A percentile compares a stretch with the other conserved stretches of the same genome.
Evolutionary conservation across 805 yeast genomes (phyloP).

Genomic region (Kazachstania viticola): DNA sequence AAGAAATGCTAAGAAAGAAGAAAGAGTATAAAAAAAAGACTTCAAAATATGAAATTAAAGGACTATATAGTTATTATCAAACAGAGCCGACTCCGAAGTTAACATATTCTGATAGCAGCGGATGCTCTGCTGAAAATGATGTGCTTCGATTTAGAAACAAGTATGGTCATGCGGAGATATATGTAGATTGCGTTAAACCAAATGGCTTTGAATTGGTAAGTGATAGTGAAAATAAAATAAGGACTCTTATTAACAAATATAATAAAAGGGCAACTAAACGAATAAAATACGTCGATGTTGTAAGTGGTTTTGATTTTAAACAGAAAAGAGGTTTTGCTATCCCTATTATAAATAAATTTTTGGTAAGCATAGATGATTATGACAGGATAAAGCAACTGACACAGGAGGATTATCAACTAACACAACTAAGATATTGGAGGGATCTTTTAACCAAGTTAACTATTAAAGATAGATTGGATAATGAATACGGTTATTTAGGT

Average conservation of each 20-base stretch:
- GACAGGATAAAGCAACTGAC: slow-evolving; percentile 2
- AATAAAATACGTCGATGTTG: slow-evolving; percentile 15
- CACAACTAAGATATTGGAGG: slow-evolving; percentile 10
- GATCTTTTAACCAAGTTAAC: slow-evolving; percentile 4
- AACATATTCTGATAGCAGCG: slow-evolving; percentile 5
- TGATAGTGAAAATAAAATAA: background rate
- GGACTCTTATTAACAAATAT: slow-evolving; percentile 4
- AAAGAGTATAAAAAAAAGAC: slow-evolving; percentile 2
- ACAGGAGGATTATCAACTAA: slow-evolving; percentile 2
- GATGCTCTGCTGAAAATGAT: too few species aligned
- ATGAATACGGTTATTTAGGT: slow-evolving; percentile 3
- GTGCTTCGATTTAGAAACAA: slow-evolving; percentile 11
- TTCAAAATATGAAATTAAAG: slow-evolving; percentile 8
- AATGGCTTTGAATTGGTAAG: slow-evolving; percentile 10
- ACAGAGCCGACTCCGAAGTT: slow-evolving; percentile 12
- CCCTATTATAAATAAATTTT: slow-evolving; percentile 11
- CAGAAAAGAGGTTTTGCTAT: slow-evolving; percentile 17
- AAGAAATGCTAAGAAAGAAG: slow-evolving; percentile 7
- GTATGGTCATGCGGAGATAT: slow-evolving; percentile 17
- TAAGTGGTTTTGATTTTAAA: slow-evolving; percentile 21
- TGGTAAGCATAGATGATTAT: slow-evolving; percentile 10
- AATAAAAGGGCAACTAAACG: slow-evolving; percentile 4
- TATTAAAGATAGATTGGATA: slow-evolving; percentile 6
- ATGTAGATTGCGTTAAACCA: slow-evolving; percentile 9
- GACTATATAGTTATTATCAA: slow-evolving; percentile 16